Percentiles rank a stretch among this genome's conserved stretches.
Conservation (phyloP, 306 rosid genomes). For the Medicago ruthenica region DNA sequence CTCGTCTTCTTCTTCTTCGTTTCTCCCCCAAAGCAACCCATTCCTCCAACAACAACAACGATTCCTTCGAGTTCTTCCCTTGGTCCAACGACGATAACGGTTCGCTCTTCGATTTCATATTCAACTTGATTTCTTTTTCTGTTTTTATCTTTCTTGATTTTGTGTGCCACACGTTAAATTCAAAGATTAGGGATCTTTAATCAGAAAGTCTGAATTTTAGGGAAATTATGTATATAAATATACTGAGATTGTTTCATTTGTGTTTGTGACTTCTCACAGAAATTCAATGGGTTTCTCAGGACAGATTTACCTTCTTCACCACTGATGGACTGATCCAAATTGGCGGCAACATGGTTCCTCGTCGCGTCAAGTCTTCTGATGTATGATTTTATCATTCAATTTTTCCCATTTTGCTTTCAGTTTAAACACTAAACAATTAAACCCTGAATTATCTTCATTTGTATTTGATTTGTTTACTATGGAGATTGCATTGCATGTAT, state of each 20-base stretch:
- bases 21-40: conserved; percentile 55
- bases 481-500: not conserved
- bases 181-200: not conserved
- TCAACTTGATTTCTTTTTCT: not conserved
- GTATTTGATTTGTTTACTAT: too few species aligned
- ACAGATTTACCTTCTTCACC: conserved; percentile 86
- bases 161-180: not conserved
- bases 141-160: not conserved
- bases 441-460: not conserved
- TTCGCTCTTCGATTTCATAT: conserved; percentile 5
- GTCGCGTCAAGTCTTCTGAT: conserved; percentile 63
- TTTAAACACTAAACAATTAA: not conserved
- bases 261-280: conserved; percentile 63
- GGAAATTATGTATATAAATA: not conserved
- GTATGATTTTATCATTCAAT: conserved; percentile 39
- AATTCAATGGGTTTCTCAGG: conserved; percentile 85
- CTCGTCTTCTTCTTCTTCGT: conserved; percentile 63
- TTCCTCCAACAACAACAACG: conserved; percentile 50
- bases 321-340: conserved; percentile 91
- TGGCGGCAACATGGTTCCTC: conserved; percentile 90
- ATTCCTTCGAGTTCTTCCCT: conserved; percentile 66
- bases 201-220: conserved; percentile 12
- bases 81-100: conserved; percentile 73
- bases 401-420: not conserved
- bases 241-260: conserved; percentile 8